phyloP scores from a whole-genome alignment of 257 asterid genomes.

The Scutellaria barbata region DNA sequence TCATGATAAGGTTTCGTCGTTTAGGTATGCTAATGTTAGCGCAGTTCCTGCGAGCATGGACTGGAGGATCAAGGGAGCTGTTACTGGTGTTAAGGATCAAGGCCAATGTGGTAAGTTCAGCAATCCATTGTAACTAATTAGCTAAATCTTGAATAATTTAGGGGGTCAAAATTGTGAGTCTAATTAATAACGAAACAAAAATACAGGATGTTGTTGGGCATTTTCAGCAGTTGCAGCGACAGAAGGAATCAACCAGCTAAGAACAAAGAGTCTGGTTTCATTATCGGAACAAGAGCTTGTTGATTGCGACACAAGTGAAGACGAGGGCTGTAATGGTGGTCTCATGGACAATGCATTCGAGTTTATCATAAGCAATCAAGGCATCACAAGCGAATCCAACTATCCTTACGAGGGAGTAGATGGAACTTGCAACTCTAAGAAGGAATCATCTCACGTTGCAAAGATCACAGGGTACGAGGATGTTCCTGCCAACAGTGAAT shows the following conservation, averaged over 20 bases:
- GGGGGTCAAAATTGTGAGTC: too few relatives aligned
- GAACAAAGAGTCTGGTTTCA: background rate
- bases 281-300: conserved; percentile 19
- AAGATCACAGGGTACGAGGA: conserved; percentile 31
- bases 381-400: conserved; percentile 28
- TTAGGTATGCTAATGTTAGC: conserved; percentile 41
- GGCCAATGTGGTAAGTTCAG: conserved; percentile 46
- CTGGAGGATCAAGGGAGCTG: conserved; percentile 54
- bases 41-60: conserved; percentile 42
- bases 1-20: conserved; percentile 12
- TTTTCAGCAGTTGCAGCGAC: conserved; percentile 11
- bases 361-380: conserved; percentile 21
- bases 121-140: too few relatives aligned
- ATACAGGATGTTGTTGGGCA: conserved; percentile 15
- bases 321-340: conserved; percentile 21
- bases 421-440: conserved; percentile 22
- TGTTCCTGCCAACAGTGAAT: conserved; percentile 29
- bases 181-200: background rate
- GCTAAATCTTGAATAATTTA: too few relatives aligned
- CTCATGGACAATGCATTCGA: conserved; percentile 28
- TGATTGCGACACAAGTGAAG: conserved; percentile 29
- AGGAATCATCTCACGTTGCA: conserved; percentile 20
- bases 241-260: conserved; percentile 5
- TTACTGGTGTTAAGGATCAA: conserved; percentile 50
- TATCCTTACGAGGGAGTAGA: conserved; percentile 23